Evolutionary conservation across 1,284 basidiomycete species (phyloP), one percentile per base, ranked within the genome.

Genomic region (Ceratobasidium sp.): DNA sequence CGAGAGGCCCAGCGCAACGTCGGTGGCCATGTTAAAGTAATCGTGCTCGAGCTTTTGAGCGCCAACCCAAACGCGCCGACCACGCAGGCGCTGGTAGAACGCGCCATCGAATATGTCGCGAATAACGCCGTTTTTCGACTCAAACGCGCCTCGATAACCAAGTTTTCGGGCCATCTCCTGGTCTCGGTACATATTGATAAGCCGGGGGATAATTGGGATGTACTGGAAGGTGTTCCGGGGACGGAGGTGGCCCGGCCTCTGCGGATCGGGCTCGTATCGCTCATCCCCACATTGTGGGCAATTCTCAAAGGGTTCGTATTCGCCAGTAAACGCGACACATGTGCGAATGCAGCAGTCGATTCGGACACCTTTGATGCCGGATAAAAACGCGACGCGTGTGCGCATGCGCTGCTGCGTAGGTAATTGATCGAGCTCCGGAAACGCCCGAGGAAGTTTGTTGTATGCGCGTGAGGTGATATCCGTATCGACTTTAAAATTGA

Each of bases 1-100:
- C 5, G 81, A 81, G 0, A 82, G 72, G 0, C 81, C 81, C 0
- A 83, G 75, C 1, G 81, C 82, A 19, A 83, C 77, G 60, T 83
- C 82, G 1, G 76, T 77, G 1, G 33, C 48, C 47, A 80, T 78
- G 0, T 73, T 76, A 72, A 84, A 84, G 75, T 78, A 82, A 0
- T 27, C 56, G 53, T 82, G 60, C 14, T 22, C 17, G 14, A 65
- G 53, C 31, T 50, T 48, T 6, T 17, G 11, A 9, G 54, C 51
- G 4, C 54, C 48, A 45, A 76, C 33, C 2, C 3, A 8, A 15
- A 74, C 67, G 14, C 22, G 44, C 31, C 64, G 19, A 6, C 44
- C 31, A 3, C 44, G 60, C 15, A 77, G 63, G 22, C 24, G 24
- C 11, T 33, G 41, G 36, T 77, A 76, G 27, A 53, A 44, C 0